phyloP scores from a whole-genome alignment of 202 grass and related monocot species.

The Setaria viridis region DNA sequence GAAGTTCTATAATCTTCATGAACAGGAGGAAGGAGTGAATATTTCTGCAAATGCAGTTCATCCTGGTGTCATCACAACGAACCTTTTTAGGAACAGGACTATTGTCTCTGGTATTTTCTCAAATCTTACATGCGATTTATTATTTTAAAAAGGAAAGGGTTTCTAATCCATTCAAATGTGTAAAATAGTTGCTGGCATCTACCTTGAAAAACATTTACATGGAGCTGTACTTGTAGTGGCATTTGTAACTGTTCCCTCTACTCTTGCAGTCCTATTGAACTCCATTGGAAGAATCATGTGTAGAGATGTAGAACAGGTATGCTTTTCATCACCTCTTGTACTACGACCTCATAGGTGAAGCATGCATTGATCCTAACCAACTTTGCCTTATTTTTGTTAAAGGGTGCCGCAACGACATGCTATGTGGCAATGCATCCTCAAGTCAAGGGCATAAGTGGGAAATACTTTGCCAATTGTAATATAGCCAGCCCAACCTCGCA shows the following conservation, averaged over 20 bases:
- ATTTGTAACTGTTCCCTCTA: background rate
- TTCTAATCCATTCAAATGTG: background rate
- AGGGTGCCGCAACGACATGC: slow-evolving; percentile 77
- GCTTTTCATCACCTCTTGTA: background rate
- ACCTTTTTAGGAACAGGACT: slow-evolving; percentile 68
- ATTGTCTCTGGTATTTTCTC: slow-evolving; percentile 55
- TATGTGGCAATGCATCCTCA: slow-evolving; percentile 76
- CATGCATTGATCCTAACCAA: background rate
- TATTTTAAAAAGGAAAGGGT: background rate
- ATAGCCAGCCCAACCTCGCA: slow-evolving; percentile 48
- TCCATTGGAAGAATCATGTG: slow-evolving; percentile 46
- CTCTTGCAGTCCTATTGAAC: slow-evolving; percentile 28
- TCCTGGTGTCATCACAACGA: slow-evolving; percentile 70
- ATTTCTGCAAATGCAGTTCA: slow-evolving; percentile 79
- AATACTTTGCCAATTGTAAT: slow-evolving; percentile 62
- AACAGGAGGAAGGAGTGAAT: slow-evolving; percentile 68
- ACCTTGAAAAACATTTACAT: background rate
- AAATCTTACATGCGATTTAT: background rate
- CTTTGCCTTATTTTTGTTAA: background rate
- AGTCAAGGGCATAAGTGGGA: slow-evolving; percentile 55
- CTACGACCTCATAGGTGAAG: background rate
- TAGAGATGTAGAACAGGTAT: slow-evolving; percentile 44
- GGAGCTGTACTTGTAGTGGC: background rate
- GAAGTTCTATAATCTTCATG: background rate
- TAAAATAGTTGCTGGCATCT: background rate